Evolutionary conservation across 1,284 basidiomycete species (phyloP).

Genomic region (Sporisorium exsertum): DNA sequence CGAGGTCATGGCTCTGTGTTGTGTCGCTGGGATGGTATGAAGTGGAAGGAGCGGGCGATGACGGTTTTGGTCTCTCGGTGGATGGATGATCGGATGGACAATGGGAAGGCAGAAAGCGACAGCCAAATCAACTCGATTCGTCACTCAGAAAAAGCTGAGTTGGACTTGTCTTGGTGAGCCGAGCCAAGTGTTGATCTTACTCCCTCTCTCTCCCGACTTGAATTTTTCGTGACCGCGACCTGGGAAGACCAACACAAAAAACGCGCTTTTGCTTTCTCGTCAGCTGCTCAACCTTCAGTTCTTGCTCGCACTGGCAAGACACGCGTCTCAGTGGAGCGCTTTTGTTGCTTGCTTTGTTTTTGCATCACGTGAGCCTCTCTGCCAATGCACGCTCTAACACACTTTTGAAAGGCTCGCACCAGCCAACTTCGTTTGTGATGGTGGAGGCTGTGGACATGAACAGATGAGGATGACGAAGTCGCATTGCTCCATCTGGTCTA

Average conservation of each 20-base stretch:
- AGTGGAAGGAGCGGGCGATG: background rate
- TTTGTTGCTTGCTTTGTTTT: background rate
- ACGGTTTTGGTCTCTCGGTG: background rate
- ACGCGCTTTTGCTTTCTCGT: background rate
- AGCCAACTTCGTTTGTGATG: background rate
- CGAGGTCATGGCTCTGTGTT: conserved; percentile 1
- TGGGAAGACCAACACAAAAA: conserved; percentile 10
- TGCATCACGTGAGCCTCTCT: conserved; percentile 6
- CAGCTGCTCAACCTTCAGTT: background rate
- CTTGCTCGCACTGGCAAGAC: background rate
- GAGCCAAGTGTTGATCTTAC: conserved; percentile 21
- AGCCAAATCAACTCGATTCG: background rate
- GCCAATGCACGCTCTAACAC: background rate
- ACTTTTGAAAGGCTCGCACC: background rate
- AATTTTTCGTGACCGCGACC: background rate
- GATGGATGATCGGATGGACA: background rate
- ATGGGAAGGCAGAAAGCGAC: background rate
- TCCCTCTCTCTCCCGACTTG: background rate
- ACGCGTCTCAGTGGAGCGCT: conserved; percentile 8
- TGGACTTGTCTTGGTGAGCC: background rate
- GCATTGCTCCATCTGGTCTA: conserved; percentile 14
- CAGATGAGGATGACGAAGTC: background rate
- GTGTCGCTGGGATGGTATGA: background rate
- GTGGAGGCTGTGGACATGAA: background rate
- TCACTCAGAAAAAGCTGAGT: conserved; percentile 6